These are phyloP conservation scores for Naganishia sp. DNA, from an alignment of 1,284 basidiomycete genomes.

Conservation along the genomic window DNA sequence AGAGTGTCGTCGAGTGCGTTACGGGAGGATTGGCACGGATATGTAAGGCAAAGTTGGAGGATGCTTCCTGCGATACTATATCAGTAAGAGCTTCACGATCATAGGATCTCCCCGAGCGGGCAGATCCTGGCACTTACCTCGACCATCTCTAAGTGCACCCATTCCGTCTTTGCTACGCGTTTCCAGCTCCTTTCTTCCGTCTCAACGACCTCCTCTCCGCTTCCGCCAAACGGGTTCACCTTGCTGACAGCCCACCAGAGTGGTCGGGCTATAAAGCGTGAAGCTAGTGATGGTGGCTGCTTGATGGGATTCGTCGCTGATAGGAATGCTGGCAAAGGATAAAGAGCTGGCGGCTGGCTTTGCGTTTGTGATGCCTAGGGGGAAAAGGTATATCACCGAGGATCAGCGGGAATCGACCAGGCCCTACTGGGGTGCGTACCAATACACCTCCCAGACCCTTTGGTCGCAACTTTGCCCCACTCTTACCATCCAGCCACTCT, in stretches of 20 bases:
- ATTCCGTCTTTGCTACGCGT: conserved; percentile 37
- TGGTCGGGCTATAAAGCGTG: conserved; percentile 72
- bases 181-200: conserved; percentile 69
- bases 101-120: background rate
- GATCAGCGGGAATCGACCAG: conserved; percentile 25
- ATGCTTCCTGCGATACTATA: conserved; percentile 55
- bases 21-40: conserved; percentile 59
- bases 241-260: conserved; percentile 84
- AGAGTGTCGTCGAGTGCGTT: conserved; percentile 64
- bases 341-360: conserved; percentile 46
- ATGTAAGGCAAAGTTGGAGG: conserved; percentile 61
- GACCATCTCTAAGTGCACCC: conserved; percentile 35
- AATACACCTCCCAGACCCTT: conserved; percentile 76
- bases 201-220: conserved; percentile 59
- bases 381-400: background rate
- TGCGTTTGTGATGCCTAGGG: conserved; percentile 32
- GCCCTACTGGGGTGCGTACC: conserved; percentile 58
- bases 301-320: conserved; percentile 66
- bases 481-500: conserved; percentile 66
- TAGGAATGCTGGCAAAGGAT: conserved; percentile 64
- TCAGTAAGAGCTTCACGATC: no score
- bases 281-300: conserved; percentile 67
- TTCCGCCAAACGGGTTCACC: conserved; percentile 65
- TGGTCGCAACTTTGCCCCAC: conserved; percentile 60
- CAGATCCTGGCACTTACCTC: conserved; percentile 39